Evolutionary conservation across 2,329 filamentous ascomycete species (phyloP).

Genomic region (Hirsutella thompsonii): DNA sequence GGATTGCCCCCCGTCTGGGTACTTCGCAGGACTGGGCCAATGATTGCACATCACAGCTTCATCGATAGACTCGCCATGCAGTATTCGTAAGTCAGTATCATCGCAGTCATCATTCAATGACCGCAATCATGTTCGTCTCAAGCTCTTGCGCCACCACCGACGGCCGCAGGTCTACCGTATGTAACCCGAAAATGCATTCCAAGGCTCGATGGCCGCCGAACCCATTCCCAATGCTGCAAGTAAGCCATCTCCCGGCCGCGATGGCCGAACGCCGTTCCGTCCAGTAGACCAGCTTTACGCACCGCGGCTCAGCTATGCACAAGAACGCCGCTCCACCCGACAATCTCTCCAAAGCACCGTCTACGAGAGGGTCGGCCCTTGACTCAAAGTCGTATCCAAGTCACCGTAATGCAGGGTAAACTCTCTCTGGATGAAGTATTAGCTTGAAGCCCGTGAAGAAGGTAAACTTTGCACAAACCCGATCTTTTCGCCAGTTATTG

Average conservation of each 20-base stretch:
- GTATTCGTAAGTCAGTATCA: too few species aligned
- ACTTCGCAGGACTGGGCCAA: too few species aligned
- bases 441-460: neutral
- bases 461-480: slow-evolving; percentile 30
- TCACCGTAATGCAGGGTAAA: slow-evolving; percentile 50
- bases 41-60: too few species aligned
- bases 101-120: neutral
- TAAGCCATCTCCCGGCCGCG: slow-evolving; percentile 16
- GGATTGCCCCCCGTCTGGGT: too few species aligned
- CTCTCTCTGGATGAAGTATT: slow-evolving; percentile 32
- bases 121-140: neutral
- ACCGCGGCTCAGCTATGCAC: slow-evolving; percentile 5
- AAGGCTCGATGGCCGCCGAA: slow-evolving; percentile 14
- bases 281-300: slow-evolving; percentile 9
- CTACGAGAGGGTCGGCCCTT: slow-evolving; percentile 17
- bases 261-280: slow-evolving; percentile 18
- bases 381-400: slow-evolving; percentile 35
- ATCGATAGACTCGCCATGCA: too few species aligned
- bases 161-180: slow-evolving; percentile 5
- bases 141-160: slow-evolving; percentile 3
- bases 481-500: slow-evolving; percentile 47
- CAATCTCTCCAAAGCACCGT: slow-evolving; percentile 1
- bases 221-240: slow-evolving; percentile 15
- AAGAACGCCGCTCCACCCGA: slow-evolving; percentile 1
- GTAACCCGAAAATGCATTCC: slow-evolving; percentile 16